Conservation (phyloP, 306 rosid species). For the Coriaria nepalensis region DNA sequence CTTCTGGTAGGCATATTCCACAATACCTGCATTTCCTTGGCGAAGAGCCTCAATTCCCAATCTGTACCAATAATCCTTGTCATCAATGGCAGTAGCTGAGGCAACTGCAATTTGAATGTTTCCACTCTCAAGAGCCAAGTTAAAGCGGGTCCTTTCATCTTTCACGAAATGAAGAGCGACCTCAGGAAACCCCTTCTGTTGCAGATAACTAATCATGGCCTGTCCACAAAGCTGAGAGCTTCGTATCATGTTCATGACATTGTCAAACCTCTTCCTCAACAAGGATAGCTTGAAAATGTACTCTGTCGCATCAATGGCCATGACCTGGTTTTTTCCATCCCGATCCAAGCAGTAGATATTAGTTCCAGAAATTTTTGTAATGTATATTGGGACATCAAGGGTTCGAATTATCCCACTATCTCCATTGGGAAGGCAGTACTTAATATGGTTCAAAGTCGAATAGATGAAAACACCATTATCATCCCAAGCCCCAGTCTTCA, state of each 20-base stretch:
- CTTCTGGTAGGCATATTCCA: constrained; percentile 91
- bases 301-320: constrained; percentile 72
- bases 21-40: constrained; percentile 86
- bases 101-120: constrained; percentile 88
- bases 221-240: constrained; percentile 92
- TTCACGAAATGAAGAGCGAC: constrained; percentile 94
- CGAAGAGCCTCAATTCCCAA: constrained; percentile 93
- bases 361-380: constrained; percentile 69
- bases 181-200: constrained; percentile 90
- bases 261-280: constrained; percentile 60
- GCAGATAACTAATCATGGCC: constrained; percentile 90
- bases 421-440: constrained; percentile 85
- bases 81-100: constrained; percentile 85
- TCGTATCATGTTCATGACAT: constrained; percentile 85
- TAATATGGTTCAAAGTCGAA: constrained; percentile 77
- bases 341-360: constrained; percentile 79
- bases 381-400: constrained; percentile 79
- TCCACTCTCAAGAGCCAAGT: constrained; percentile 89
- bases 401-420: constrained; percentile 87
- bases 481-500: constrained; percentile 95
- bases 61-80: constrained; percentile 88
- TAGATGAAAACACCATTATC: constrained; percentile 88
- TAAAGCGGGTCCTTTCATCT: constrained; percentile 82
- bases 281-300: constrained; percentile 75
- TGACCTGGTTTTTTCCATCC: constrained; percentile 69